These are phyloP conservation scores for Suhomyces taliae DNA, from an alignment of 1,139 yeast genomes.

Conservation along the genomic window DNA sequence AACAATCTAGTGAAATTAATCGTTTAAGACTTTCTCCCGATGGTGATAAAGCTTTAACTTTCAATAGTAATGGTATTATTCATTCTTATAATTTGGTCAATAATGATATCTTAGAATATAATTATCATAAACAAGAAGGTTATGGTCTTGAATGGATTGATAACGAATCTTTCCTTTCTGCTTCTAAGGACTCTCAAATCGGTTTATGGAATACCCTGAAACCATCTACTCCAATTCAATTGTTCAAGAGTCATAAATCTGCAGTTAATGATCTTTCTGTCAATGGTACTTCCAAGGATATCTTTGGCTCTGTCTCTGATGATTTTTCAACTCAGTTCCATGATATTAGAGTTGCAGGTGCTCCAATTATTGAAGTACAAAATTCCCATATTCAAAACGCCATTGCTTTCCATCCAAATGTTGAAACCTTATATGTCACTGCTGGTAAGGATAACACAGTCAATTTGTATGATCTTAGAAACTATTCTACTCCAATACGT, in stretches of 20 bases:
- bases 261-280: slow-evolving; percentile 60
- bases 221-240: slow-evolving; percentile 43
- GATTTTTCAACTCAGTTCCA: slow-evolving; percentile 66
- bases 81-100: slow-evolving; percentile 29
- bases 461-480: slow-evolving; percentile 52
- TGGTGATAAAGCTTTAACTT: slow-evolving; percentile 44
- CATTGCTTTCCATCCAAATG: slow-evolving; percentile 48
- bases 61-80: slow-evolving; percentile 51
- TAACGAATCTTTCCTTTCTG: slow-evolving; percentile 54
- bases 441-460: slow-evolving; percentile 56
- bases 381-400: slow-evolving; percentile 50
- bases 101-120: slow-evolving; percentile 36
- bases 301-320: slow-evolving; percentile 75
- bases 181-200: slow-evolving; percentile 65
- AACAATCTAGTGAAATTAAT: slow-evolving; percentile 56
- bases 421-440: slow-evolving; percentile 48
- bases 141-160: slow-evolving; percentile 67
- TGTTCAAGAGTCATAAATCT: slow-evolving; percentile 48
- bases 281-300: slow-evolving; percentile 42
- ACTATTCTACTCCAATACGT: slow-evolving; percentile 46
- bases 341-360: slow-evolving; percentile 55
- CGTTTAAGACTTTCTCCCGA: slow-evolving; percentile 39
- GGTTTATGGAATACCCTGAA: slow-evolving; percentile 66
- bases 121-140: slow-evolving; percentile 67
- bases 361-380: slow-evolving; percentile 45